These are phyloP conservation scores for Chaetomium globosum DNA, from an alignment of 2,329 filamentous ascomycete species.

Conservation along the genomic window DNA sequence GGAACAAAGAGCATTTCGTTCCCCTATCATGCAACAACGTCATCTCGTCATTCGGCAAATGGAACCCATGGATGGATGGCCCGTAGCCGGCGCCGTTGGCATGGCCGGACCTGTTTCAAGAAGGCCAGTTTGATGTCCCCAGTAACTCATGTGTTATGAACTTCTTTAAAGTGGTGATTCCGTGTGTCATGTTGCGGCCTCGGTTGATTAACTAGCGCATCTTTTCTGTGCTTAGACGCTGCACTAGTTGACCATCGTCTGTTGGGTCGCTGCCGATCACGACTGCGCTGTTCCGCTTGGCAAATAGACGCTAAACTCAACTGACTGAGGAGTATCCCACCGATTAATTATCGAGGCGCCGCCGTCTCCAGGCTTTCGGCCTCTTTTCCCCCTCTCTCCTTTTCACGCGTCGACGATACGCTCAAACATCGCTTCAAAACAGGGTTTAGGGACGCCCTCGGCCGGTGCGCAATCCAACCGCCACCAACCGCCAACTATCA, in stretches of 20 bases:
- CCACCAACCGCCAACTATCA: not conserved
- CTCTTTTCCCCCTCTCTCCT: not conserved
- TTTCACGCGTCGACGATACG: not conserved
- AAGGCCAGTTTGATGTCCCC: not conserved
- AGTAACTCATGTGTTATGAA: not conserved
- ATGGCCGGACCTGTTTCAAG: slow-evolving; percentile 4
- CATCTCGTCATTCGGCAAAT: not conserved
- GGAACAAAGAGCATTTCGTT: too few relatives aligned
- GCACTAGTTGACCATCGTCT: not conserved
- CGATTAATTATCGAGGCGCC: not conserved
- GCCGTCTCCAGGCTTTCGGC: not conserved
- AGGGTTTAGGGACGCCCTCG: not conserved
- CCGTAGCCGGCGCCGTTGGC: not conserved
- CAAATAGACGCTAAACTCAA: not conserved
- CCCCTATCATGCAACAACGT: not conserved
- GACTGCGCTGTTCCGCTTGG: not conserved
- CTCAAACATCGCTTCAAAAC: not conserved
- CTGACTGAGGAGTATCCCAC: not conserved
- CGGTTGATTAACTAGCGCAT: not conserved
- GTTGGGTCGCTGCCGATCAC: not conserved
- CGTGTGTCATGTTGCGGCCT: not conserved
- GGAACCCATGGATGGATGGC: not conserved
- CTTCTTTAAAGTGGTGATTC: not conserved
- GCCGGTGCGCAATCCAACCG: not conserved
- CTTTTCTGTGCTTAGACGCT: not conserved